Percentiles rank a stretch among this genome's conserved stretches.
phyloP scores from a whole-genome alignment of 176 grass and related monocot genomes.

The Aegilops bicornis region DNA sequence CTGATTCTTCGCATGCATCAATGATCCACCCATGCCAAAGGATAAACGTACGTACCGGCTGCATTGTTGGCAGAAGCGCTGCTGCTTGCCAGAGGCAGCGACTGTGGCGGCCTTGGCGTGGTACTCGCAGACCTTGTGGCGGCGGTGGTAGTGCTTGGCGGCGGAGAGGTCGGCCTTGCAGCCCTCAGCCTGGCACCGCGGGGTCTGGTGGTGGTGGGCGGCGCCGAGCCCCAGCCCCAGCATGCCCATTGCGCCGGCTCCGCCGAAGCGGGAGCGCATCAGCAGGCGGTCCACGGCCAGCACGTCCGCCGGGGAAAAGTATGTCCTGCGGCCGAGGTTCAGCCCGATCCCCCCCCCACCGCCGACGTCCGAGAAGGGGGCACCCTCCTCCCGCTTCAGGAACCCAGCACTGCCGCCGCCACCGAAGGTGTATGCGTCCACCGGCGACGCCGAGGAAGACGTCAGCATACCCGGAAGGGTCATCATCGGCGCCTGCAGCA shows the following conservation, averaged over 20 bases:
- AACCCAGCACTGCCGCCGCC: constrained; percentile 26
- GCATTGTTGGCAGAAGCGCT: constrained; percentile 92
- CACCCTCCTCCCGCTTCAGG: constrained; percentile 54
- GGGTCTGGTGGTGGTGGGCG: constrained; percentile 53
- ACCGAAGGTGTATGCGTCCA: constrained; percentile 32
- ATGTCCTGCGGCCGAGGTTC: constrained; percentile 72
- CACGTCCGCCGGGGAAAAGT: constrained; percentile 67
- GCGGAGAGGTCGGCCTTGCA: constrained; percentile 84
- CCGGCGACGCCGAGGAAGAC: not conserved
- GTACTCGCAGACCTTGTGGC: constrained; percentile 98
- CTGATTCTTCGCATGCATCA: not conserved
- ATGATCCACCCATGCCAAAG: not conserved
- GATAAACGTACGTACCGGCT: constrained; percentile 50
- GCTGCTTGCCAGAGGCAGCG: constrained; percentile 61
- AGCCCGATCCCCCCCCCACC: constrained; percentile 56
- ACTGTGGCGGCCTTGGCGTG: constrained; percentile 94
- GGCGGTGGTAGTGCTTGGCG: constrained; percentile 95
- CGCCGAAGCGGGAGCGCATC: constrained; percentile 28
- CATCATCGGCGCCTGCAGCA: constrained; percentile 14
- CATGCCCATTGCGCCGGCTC: constrained; percentile 33
- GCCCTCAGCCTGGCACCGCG: constrained; percentile 84
- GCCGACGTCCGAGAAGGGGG: constrained; percentile 20
- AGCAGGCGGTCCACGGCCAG: constrained; percentile 58
- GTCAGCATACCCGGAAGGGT: constrained; percentile 1
- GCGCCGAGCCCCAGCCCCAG: constrained; percentile 45